Evolutionary conservation across 345 rosid genomes (phyloP), one percentile per base, ranked within the genome.

Genomic region (Geranium brycei): DNA sequence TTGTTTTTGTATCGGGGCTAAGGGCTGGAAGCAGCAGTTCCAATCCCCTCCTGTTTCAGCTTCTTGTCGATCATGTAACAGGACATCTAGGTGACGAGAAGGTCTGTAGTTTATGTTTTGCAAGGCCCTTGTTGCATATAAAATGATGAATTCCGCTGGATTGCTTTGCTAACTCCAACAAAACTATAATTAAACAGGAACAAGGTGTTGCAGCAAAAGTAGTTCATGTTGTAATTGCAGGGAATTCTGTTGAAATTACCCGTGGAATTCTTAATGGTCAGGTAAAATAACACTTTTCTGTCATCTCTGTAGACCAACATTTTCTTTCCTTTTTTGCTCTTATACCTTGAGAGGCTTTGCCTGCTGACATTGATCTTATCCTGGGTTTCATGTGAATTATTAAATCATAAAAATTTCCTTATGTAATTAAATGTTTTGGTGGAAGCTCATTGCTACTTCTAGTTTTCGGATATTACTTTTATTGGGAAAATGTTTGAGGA

Each of bases 21-120:
- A 72, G 75, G 70, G 77, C 88, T 69, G 97, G 99, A 57, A 82
- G 84, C 75, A 76, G 69, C 62, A 70, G 62, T 58, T 85, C 87
- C 67, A 88, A 86, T 65, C 99, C 99, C 51, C 92, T 93, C 58
- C 87, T 79, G 62, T 82, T 77, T 78, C 99, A 90, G 85, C 96
- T 90, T 81, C 91, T 93, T 72, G 85, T 93, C 65, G 99, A 93
- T 76, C 97, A 90, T 69, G 81, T 93, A 78, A 90, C 92, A 19
- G 99, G 97, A 53, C 87, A 93, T 80, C 78, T 88, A 15, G 91
- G 96, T 63, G 91, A 93, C 71, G 95, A 88, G 64, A 73, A 85
- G 97, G 99, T 90, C 77, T 56, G 58, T 56, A 40, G 61, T 68
- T 67, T 23, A 53, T 40, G 5, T n/a, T 31, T 19, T 69, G 32